A percentile compares a stretch with the other conserved stretches of the same genome.
phyloP scores from a whole-genome alignment of 495 filamentous ascomycete genomes.

The Wilcoxina mikolae region DNA sequence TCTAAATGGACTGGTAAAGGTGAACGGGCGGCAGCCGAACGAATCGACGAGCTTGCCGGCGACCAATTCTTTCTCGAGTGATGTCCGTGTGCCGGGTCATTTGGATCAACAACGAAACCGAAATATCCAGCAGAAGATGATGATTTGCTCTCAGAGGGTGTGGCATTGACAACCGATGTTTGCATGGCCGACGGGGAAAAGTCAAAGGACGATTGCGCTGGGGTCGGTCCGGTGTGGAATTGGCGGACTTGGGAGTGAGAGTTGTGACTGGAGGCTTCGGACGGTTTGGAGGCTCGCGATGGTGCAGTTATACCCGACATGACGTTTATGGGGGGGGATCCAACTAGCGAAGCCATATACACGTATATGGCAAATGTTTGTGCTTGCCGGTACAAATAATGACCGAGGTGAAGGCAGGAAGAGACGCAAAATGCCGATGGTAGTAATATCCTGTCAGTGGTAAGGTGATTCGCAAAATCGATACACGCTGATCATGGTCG shows the following conservation, averaged over 20 bases:
- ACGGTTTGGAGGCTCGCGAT: background rate
- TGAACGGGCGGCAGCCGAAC: slow-evolving; percentile 50
- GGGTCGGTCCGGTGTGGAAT: background rate
- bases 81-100: slow-evolving; percentile 45
- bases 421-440: too few relatives aligned
- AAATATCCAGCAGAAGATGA: slow-evolving; percentile 45
- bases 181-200: background rate
- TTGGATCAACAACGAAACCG: slow-evolving; percentile 50
- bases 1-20: slow-evolving; percentile 55
- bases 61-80: slow-evolving; percentile 57
- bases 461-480: slow-evolving; percentile 1
- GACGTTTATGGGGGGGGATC: background rate
- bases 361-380: background rate
- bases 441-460: background rate
- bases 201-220: background rate
- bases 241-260: slow-evolving; percentile 4
- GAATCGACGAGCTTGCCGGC: slow-evolving; percentile 49
- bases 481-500: slow-evolving; percentile 2
- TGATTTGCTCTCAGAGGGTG: slow-evolving; percentile 3
- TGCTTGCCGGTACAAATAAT: background rate
- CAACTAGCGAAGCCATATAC: background rate
- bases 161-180: background rate
- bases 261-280: background rate
- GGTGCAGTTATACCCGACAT: slow-evolving; percentile 2
- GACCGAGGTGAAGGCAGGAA: too few relatives aligned